Conservation (phyloP, 75 land plant genomes). For the Cunninghamia lanceolata region DNA sequence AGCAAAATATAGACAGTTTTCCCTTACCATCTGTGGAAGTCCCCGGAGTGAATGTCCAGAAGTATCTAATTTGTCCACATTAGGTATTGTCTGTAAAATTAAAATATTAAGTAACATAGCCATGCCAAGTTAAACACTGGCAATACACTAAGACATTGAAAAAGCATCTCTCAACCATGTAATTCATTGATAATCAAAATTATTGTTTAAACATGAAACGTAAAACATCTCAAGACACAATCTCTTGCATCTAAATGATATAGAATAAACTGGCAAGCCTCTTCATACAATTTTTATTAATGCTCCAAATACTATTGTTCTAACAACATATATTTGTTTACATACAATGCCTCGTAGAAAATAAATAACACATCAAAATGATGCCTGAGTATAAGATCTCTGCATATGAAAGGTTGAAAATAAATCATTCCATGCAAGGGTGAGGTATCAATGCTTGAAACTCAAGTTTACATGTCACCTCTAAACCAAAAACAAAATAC, state of each 20-base stretch:
- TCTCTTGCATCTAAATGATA: not conserved
- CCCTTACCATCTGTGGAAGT: slow-evolving; percentile 84
- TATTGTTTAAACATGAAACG: not conserved
- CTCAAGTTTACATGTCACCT: not conserved
- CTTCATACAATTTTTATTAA: not conserved
- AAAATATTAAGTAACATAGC: not conserved
- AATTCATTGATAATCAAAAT: not conserved
- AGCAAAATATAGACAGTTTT: not conserved
- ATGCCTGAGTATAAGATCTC: not conserved
- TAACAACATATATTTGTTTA: not conserved
- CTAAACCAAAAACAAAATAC: not conserved
- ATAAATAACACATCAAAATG: not conserved
- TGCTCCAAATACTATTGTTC: not conserved
- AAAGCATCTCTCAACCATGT: not conserved
- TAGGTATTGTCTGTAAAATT: slow-evolving; percentile 70
- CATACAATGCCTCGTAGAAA: not conserved
- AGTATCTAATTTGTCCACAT: slow-evolving; percentile 64
- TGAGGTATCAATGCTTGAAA: not conserved
- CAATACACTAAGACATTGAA: not conserved
- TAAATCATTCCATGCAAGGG: not conserved
- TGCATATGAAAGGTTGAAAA: not conserved
- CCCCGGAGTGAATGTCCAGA: slow-evolving; percentile 56
- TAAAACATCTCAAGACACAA: not conserved
- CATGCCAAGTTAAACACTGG: not conserved
- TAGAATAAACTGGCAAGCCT: not conserved